Base-by-base conservation (phyloP, 768 basidiomycete species). In the Psilocybe cubensis region DNA sequence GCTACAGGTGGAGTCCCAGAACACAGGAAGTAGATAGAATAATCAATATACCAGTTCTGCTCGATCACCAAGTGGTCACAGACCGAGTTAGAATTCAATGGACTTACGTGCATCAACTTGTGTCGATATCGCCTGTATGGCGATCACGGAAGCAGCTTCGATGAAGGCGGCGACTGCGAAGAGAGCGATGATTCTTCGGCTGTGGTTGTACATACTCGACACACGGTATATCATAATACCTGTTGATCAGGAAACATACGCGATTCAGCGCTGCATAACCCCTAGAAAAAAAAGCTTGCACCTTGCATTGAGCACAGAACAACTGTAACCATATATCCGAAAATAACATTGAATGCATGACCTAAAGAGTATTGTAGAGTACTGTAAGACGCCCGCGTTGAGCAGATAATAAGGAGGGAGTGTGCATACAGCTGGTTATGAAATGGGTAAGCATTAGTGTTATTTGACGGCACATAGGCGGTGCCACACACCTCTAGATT, bases 171-270 rank as follows among this genome's bases (percentile, higher is more conserved):
- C 62, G 10, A 25, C 18, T 18, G 46, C 44, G 4, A 63, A 31
- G 21, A 58, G 20, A 18, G n/a, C 27, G n/a, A 56, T 41, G 12
- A 58, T 40, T 24, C 40, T 55, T 11, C 31, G 31, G 14, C 52
- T 38, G 46, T 60, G 59, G 12, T 50, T 51, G n/a, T 63, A 63
- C 62, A 63, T 63, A 49, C 62, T 58, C 3, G 62, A 63, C 10
- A 63, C 33, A 5, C 62, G 56, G 41, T 55, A 63, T 12, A 60
- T 54, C 62, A 63, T 60, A 12, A 63, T 63, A 11, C 54, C 61
- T 63, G 9, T 14, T 17, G 11, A 18, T 21, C 18, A n/a, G 18
- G 3, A 48, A 54, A 45, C 31, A 14, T 43, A 25, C 31, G 50
- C 23, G 38, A 25, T 38, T 28, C 2, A 25, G 6, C 35, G 12